Evolutionary conservation across 1,284 basidiomycete genomes (phyloP), one percentile per base, ranked within the genome.

Genomic region (Xerocomus cyaneibrunnescens): DNA sequence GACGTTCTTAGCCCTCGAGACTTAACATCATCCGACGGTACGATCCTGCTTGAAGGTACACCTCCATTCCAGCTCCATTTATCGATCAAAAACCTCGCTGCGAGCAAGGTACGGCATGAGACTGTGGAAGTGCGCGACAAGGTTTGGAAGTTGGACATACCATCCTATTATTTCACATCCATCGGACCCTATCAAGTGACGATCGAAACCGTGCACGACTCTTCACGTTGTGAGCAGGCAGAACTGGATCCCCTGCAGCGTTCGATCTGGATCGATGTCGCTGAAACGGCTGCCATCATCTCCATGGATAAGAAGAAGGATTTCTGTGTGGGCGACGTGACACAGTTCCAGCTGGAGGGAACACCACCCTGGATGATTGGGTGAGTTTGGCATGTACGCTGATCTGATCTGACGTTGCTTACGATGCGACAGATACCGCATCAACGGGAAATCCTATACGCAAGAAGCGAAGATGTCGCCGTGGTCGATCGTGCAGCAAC

Each of bases 341-440:
- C 92, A 10, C 92, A 94, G 58, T 98, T 96, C 77, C 85, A 95
- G 64, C 76, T 99, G 17, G 94, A 98, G 71, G 96, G 96, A 46
- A 91, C 85, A 41, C 86, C 95, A n/a, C 95, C 96, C 2, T 99
- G 96, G 94, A 88, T 85, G 6, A 85, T 99, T 51, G 85, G 86
- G 85, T 94, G 61, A 48, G 83, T 74, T n/a, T 13, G 36, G 14
- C 32, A n/a, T n/a, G 27, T 21, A 28, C 45, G 5, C 13, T 19
- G 32, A 46, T 7, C 9, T n/a, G 34, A 36, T 35, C 13, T 30
- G 35, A 37, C 14, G 27, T 47, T 45, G 32, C 51, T 56, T 16
- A 54, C 9, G 32, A 43, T 59, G 55, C 39, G 31, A 47, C 52
- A 92, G 90, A 51, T 94, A 97, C 71, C 83, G 84, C 40, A 84